Conservation (phyloP, 176 grass and related monocot species). For the Oryza australiensis region DNA sequence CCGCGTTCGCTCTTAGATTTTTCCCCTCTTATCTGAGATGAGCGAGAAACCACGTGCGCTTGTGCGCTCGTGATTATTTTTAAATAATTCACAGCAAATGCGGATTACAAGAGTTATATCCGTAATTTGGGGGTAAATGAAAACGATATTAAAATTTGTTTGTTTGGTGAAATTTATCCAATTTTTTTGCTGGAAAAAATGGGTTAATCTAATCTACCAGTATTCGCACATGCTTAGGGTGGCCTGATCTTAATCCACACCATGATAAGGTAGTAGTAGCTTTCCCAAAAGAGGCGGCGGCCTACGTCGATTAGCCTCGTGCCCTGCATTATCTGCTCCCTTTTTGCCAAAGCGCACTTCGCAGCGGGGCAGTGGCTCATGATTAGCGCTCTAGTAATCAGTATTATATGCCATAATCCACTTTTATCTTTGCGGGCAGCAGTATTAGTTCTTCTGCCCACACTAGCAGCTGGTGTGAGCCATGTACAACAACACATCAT, state of each 20-base stretch:
- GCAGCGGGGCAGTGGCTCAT: neutral
- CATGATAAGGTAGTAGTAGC: neutral
- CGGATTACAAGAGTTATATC: neutral
- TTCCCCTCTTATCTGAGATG: neutral
- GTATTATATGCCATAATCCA: neutral
- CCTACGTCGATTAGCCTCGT: neutral
- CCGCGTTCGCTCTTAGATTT: neutral
- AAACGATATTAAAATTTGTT: neutral
- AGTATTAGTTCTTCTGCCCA: neutral
- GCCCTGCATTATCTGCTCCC: neutral
- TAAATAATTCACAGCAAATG: neutral
- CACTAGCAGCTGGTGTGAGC: neutral
- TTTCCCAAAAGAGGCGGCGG: neutral
- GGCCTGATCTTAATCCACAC: neutral
- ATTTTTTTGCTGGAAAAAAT: neutral
- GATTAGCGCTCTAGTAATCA: slow-evolving; percentile 18
- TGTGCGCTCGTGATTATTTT: neutral
- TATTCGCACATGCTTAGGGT: neutral
- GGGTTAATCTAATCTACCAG: neutral
- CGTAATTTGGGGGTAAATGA: neutral
- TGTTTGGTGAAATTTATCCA: neutral
- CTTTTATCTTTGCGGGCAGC: neutral
- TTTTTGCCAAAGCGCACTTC: neutral
- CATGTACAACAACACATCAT: neutral
- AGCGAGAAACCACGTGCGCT: neutral